Evolutionary conservation across 2,329 filamentous ascomycete species (phyloP), one percentile per base, ranked within the genome.

Genomic region (Ceratocystis variospora): DNA sequence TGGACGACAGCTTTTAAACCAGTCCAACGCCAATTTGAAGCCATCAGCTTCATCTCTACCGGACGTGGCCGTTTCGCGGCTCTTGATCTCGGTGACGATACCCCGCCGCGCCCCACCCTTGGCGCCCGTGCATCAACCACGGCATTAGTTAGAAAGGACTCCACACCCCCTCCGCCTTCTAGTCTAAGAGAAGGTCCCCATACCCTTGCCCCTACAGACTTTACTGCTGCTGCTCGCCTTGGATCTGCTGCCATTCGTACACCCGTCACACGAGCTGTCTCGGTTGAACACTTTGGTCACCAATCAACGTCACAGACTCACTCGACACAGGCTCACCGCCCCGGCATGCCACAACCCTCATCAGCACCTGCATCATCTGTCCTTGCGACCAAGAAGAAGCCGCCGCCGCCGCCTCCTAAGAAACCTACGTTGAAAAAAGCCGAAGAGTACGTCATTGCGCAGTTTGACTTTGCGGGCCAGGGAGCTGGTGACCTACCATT

Each of bases 391-490:
- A 62, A 63, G 19, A 66, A 66, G 53, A 64, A 64, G 28, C 67
- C 67, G 5, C 67, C 67, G 55, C 66, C 66, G 37, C 67, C 67
- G 15, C 67, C 67, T 5, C 89, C 88, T 76, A 93, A 93, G 78
- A 88, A 88, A 75, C 86, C 85, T 0, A 87, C 88, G 75, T 80
- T 82, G 66, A 76, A 80, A 66, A 78, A 79, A 70, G 75, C 76
- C 15, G 77, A 76, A 65, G 80, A 79, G 70, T 90, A 79, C 70
- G 87, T 89, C 25, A 85, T 86, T 10, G 90, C 90, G 6, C 77
- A 89, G 71, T 94, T 90, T 74, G 81, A 87, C 70, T 95, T 91
- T 73, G 79, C 80, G 1, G 88, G 87, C 0, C 85, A 91, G 72
- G 82, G 81, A 5, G 74, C 77, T 1, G 88, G 87, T 0, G 90